Evolutionary conservation across 2,329 filamentous ascomycete species (phyloP), one percentile per base, ranked within the genome.

Genomic region (Ilyonectria robusta): DNA sequence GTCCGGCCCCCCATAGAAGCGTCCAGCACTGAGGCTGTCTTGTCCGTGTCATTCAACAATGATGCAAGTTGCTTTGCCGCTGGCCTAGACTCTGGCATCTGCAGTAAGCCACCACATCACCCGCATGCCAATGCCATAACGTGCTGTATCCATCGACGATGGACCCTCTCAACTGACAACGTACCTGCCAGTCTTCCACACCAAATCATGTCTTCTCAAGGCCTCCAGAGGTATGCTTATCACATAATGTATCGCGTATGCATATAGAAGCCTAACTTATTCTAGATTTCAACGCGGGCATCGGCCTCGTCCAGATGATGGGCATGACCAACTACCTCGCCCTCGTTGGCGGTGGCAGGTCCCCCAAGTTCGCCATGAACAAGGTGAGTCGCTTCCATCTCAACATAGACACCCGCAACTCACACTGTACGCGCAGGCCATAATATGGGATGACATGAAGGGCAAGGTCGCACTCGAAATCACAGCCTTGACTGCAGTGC

Each of bases 361-460:
- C 91, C 66, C 94, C 95, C 59, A 95, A 95, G 77, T 96, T 94
- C 75, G 91, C 94, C 15, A 92, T 92, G 78, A 97, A 95, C 81
- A 97, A 97, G 85, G 93, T 91, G 75, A 9, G 74, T 59, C 11
- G 42, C 26, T 15, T 26, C 7, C 29, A 17, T n/a, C 19, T 17
- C 53, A 37, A 5, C 11, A 15, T 9, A 31, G 26, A 50, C 21
- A 15, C 17, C 3, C 37, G n/a, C 26, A 6, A 31, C 67, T 75
- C 17, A 62, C 40, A 33, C 0, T n/a, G 5, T 63, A 15, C 44
- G 4, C 72, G 26, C 64, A 92, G 89, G 87, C 95, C 55, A 91
- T 97, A 71, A 93, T 98, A 74, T 98, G 95, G 95, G 95, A 99
- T 79, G 94, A 97, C 75, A 87, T 89, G 67, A 93, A 93, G 72